A percentile compares a stretch with the other conserved stretches of the same genome.
Evolutionary conservation across 305 asterid genomes (phyloP).

Genomic region (Plantago coronopus): DNA sequence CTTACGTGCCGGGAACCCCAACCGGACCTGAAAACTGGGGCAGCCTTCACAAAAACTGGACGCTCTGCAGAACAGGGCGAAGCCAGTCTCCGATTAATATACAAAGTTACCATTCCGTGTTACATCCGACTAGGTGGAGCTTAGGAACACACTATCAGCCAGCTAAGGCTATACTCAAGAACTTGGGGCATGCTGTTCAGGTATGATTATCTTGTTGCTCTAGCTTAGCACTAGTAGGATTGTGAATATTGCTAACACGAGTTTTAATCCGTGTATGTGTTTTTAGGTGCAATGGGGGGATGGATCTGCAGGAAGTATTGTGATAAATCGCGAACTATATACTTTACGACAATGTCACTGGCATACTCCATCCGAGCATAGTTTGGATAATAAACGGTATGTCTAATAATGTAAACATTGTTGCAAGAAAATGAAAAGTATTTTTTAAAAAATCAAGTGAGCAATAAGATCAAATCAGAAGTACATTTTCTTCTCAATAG

Average conservation of each 20-base stretch:
- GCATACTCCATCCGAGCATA: slow-evolving; percentile 39
- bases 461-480: too few species aligned
- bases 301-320: slow-evolving; percentile 29
- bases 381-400: slow-evolving; percentile 18
- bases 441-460: too few species aligned
- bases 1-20: background rate
- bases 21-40: slow-evolving; percentile 9
- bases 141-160: slow-evolving; percentile 8
- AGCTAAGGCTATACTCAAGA: background rate
- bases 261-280: background rate
- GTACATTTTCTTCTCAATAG: too few species aligned
- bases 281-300: slow-evolving; percentile 26
- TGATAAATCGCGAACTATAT: slow-evolving; percentile 25
- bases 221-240: background rate
- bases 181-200: slow-evolving; percentile 6
- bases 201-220: background rate
- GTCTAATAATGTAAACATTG: background rate
- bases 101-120: background rate
- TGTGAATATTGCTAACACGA: background rate
- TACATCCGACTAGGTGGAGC: background rate
- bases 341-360: slow-evolving; percentile 26
- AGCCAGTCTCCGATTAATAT: slow-evolving; percentile 9
- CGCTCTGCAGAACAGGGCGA: background rate
- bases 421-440: background rate
- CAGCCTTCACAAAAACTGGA: background rate